phyloP scores from a whole-genome alignment of 2,329 filamentous ascomycete genomes.

The Dactylellina leptospora region DNA sequence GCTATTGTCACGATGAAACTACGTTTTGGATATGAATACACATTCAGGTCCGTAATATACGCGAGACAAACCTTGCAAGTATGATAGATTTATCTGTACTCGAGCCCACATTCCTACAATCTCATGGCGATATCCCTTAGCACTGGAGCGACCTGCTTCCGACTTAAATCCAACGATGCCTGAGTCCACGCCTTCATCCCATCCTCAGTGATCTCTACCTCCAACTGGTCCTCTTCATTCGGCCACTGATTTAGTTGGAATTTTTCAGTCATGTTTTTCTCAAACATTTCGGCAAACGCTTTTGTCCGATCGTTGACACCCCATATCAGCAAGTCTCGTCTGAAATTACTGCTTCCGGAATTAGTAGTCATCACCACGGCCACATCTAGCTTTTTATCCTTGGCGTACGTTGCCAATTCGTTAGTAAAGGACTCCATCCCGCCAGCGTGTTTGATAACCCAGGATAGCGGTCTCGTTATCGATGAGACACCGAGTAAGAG shows the following conservation, averaged over 20 bases:
- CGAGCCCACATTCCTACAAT: too few species aligned
- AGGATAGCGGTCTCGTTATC: slow-evolving; percentile 64
- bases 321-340: slow-evolving; percentile 75
- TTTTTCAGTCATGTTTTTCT: slow-evolving; percentile 60
- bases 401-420: slow-evolving; percentile 66
- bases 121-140: slow-evolving; percentile 64
- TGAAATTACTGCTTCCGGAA: slow-evolving; percentile 66
- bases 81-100: too few species aligned
- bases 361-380: slow-evolving; percentile 72
- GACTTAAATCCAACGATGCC: slow-evolving; percentile 68
- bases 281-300: slow-evolving; percentile 68
- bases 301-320: slow-evolving; percentile 66
- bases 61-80: too few species aligned
- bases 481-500: slow-evolving; percentile 18
- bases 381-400: slow-evolving; percentile 70
- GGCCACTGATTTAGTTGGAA: slow-evolving; percentile 68
- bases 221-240: slow-evolving; percentile 61
- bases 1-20: not conserved
- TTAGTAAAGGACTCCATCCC: slow-evolving; percentile 62
- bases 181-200: slow-evolving; percentile 75
- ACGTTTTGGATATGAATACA: not conserved
- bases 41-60: not conserved
- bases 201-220: slow-evolving; percentile 62
- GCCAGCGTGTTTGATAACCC: slow-evolving; percentile 64
- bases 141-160: slow-evolving; percentile 75